Evolutionary conservation across 169 alveolate genomes (phyloP).

Genomic region (Cryptosporidium bovis): DNA sequence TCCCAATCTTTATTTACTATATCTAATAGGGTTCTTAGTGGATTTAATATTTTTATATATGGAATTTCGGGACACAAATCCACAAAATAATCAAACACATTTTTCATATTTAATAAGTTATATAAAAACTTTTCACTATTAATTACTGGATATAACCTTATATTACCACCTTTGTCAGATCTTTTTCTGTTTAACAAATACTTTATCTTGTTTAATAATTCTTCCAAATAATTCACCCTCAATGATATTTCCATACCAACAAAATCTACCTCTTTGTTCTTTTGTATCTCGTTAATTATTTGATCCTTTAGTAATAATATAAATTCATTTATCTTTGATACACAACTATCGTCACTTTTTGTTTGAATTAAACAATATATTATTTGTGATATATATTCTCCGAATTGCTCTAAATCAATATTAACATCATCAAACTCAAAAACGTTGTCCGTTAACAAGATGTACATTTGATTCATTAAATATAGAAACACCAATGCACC

Average conservation of each 20-base stretch:
- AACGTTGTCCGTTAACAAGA: constrained; percentile 1
- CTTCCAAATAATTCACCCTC: background rate
- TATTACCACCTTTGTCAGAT: background rate
- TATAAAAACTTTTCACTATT: constrained; percentile 32
- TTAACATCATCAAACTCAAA: constrained; percentile 12
- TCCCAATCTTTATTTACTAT: constrained; percentile 50
- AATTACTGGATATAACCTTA: constrained; percentile 8
- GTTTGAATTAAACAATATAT: constrained; percentile 55
- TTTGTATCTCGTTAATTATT: constrained; percentile 37
- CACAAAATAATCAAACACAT: constrained; percentile 15
- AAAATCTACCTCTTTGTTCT: background rate
- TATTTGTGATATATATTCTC: constrained; percentile 27
- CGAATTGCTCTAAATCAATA: constrained; percentile 18
- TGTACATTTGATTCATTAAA: constrained; percentile 28
- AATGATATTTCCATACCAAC: constrained; percentile 14
- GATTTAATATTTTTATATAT: constrained; percentile 8
- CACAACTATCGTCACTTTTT: constrained; percentile 23
- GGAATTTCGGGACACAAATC: constrained; percentile 22
- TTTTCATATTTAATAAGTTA: constrained; percentile 31
- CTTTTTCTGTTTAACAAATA: background rate
- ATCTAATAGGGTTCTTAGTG: constrained; percentile 51
- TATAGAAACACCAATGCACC: constrained; percentile 57
- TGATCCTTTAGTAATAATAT: constrained; percentile 10
- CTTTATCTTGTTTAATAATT: constrained; percentile 18
- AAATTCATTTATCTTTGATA: constrained; percentile 9